phyloP scores from a whole-genome alignment of 2,329 filamentous ascomycete genomes.

The Teratosphaeriaceae sp. region DNA sequence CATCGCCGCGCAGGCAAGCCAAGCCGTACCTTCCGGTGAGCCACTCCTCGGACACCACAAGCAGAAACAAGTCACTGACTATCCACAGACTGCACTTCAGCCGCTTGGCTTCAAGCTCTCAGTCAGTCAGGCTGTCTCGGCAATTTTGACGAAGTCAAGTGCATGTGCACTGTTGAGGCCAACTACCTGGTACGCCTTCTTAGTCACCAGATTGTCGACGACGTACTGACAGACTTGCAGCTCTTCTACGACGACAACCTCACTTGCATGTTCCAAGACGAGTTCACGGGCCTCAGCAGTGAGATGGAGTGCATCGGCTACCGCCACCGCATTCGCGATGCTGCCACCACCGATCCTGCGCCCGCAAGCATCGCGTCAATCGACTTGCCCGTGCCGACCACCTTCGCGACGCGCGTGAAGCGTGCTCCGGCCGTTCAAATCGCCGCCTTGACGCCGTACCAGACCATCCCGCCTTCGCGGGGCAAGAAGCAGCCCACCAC shows the following conservation, averaged over 20 bases:
- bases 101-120: not conserved
- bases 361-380: not conserved
- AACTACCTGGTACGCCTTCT: slow-evolving; percentile 2
- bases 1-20: not conserved
- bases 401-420: not conserved
- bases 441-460: slow-evolving; percentile 1
- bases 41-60: not conserved
- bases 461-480: not conserved
- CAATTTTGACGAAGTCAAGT: not conserved
- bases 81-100: not conserved
- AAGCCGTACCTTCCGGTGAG: not conserved
- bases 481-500: not conserved
- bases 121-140: not conserved
- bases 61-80: not conserved
- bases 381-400: slow-evolving; percentile 1
- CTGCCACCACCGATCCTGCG: not conserved
- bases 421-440: slow-evolving; percentile 3
- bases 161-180: not conserved
- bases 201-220: not conserved
- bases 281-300: slow-evolving; percentile 1
- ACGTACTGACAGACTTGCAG: not conserved
- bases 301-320: slow-evolving; percentile 2
- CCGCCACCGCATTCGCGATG: not conserved
- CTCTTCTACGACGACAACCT: not conserved
- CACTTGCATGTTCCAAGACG: not conserved